Percentiles rank a stretch among this genome's conserved stretches.
Conservation (phyloP, 306 rosid genomes). For the Purshia tridentata region DNA sequence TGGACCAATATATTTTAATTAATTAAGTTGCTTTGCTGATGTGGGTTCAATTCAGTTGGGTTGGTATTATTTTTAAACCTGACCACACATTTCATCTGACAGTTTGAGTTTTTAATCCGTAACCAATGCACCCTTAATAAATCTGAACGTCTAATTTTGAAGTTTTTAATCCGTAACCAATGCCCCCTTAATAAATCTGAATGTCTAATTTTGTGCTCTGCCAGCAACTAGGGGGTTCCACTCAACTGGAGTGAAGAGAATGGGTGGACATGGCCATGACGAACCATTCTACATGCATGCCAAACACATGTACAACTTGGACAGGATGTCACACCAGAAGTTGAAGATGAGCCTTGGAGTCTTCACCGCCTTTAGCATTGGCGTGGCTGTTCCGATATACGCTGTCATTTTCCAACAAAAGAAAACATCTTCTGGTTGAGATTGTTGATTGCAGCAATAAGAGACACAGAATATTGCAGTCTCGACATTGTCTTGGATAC, state of each 20-base stretch:
- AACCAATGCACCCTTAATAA: background rate
- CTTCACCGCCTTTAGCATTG: conserved; percentile 35
- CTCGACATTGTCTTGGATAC: background rate
- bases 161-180: background rate
- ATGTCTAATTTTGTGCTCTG: background rate
- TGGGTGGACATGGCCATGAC: conserved; percentile 44
- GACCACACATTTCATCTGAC: background rate
- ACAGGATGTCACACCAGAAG: conserved; percentile 34
- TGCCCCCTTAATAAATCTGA: background rate
- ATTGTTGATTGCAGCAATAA: conserved; percentile 18
- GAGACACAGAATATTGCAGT: conserved; percentile 9
- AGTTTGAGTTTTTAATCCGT: background rate
- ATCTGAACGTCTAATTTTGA: no score
- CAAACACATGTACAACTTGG: conserved; percentile 44
- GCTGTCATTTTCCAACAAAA: conserved; percentile 38
- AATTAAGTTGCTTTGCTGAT: background rate
- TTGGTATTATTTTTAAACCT: no score
- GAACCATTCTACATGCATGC: conserved; percentile 39
- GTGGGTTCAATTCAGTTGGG: background rate
- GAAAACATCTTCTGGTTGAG: conserved; percentile 37
- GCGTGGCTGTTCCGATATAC: conserved; percentile 25
- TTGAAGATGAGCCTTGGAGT: conserved; percentile 35
- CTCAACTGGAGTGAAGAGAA: conserved; percentile 39
- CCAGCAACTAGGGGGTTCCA: conserved; percentile 34
- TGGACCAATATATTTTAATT: background rate